Percentiles rank a stretch among this genome's conserved stretches.
These are phyloP conservation scores for Cubamyces lactineus DNA, from an alignment of 768 basidiomycete genomes.

Conservation along the genomic window DNA sequence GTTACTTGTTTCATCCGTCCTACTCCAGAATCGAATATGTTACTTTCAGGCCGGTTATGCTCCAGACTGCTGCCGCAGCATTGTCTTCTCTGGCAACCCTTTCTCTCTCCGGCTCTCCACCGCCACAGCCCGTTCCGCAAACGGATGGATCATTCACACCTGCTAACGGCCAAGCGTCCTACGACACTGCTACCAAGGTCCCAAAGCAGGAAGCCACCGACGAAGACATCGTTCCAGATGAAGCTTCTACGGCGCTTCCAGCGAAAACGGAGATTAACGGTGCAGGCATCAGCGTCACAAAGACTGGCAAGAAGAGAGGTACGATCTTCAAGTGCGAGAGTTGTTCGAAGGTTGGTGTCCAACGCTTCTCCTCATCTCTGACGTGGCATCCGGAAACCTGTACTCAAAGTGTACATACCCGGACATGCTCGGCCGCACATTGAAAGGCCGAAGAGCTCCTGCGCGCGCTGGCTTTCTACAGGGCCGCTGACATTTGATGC, in stretches of 20 bases:
- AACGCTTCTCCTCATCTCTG: neutral
- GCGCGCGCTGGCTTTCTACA: neutral
- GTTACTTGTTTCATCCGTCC: constrained; percentile 36
- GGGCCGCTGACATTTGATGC: neutral
- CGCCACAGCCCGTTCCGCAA: constrained; percentile 33
- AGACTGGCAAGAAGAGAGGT: constrained; percentile 72
- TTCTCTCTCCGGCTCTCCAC: constrained; percentile 46
- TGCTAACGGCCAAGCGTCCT: constrained; percentile 25
- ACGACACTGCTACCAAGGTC: constrained; percentile 17
- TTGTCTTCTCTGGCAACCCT: constrained; percentile 45
- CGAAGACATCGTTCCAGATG: constrained; percentile 19
- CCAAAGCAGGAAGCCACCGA: constrained; percentile 28
- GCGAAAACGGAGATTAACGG: constrained; percentile 29
- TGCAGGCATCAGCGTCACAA: constrained; percentile 34
- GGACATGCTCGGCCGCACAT: constrained; percentile 5
- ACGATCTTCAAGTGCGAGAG: constrained; percentile 91
- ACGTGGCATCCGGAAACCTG: neutral
- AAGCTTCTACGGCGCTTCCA: constrained; percentile 19
- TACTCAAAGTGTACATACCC: neutral
- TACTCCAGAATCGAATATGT: constrained; percentile 17
- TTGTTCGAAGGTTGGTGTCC: constrained; percentile 73
- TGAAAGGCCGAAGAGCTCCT: neutral
- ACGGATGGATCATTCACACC: constrained; percentile 28
- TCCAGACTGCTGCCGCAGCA: constrained; percentile 42
- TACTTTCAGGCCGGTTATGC: constrained; percentile 37